Evolutionary conservation across 352 stramenopile genomes (phyloP).

Genomic region (Pythium scleroteichum): DNA sequence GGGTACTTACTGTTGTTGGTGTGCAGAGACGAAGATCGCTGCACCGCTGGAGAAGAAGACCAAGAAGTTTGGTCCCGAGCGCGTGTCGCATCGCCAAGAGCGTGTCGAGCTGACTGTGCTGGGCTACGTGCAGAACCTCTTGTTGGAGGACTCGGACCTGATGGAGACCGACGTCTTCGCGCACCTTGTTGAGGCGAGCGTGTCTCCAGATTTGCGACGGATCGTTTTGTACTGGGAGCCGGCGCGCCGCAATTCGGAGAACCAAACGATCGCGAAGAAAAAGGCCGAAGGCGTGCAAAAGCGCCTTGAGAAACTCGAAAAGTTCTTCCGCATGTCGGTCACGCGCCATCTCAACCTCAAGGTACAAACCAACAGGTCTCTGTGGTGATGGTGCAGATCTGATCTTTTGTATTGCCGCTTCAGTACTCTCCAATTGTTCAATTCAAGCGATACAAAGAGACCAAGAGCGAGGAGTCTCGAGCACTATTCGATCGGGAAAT

Average conservation of each 20-base stretch:
- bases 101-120: constrained; percentile 63
- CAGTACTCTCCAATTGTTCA: constrained; percentile 78
- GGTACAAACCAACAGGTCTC: constrained; percentile 28
- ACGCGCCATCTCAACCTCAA: constrained; percentile 81
- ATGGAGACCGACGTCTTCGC: constrained; percentile 63
- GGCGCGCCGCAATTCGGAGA: constrained; percentile 61
- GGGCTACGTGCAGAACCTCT: constrained; percentile 68
- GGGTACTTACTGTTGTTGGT: not conserved
- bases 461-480: constrained; percentile 61
- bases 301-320: constrained; percentile 59
- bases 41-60: constrained; percentile 71
- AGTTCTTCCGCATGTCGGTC: constrained; percentile 69
- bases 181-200: constrained; percentile 72
- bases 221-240: constrained; percentile 78
- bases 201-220: constrained; percentile 62
- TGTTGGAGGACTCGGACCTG: constrained; percentile 63
- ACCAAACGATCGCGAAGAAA: constrained; percentile 75
- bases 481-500: constrained; percentile 76
- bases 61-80: constrained; percentile 61
- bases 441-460: constrained; percentile 72
- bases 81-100: constrained; percentile 73
- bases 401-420: not conserved
- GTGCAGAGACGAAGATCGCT: constrained; percentile 65
- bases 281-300: constrained; percentile 68
- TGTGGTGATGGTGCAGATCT: not conserved